These are phyloP conservation scores for Limnomonas spitsbergensis DNA, from an alignment of 139 green algal species.

Conservation along the genomic window DNA sequence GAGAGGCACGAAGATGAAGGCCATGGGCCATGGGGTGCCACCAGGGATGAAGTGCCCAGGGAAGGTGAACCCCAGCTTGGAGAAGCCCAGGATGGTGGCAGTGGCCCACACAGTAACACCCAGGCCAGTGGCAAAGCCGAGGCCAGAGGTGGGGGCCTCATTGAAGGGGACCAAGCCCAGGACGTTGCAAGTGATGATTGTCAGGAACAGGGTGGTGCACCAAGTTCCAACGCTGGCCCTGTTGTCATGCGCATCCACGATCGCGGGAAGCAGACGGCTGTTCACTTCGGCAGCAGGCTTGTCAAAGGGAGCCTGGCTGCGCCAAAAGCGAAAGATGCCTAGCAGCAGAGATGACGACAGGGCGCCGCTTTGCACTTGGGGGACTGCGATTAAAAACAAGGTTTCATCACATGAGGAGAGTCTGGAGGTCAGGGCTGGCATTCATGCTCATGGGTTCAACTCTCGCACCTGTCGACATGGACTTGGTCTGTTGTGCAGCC, in stretches of 20 bases:
- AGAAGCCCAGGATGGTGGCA: conserved; percentile 42
- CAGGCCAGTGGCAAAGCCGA: conserved; percentile 51
- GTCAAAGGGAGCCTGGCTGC: conserved; percentile 43
- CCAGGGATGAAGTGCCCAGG: conserved; percentile 52
- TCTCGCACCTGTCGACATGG: conserved; percentile 31
- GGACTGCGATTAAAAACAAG: conserved; percentile 17
- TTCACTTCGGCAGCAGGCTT: conserved; percentile 40
- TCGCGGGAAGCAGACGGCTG: conserved; percentile 38
- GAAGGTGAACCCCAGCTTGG: conserved; percentile 50
- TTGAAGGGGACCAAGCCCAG: conserved; percentile 48
- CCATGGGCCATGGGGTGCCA: conserved; percentile 52
- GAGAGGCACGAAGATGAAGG: conserved; percentile 52
- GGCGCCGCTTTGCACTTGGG: conserved; percentile 37
- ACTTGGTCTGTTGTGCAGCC: conserved; percentile 34
- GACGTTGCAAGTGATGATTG: conserved; percentile 50
- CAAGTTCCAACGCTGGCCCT: conserved; percentile 39
- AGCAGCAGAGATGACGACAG: conserved; percentile 36
- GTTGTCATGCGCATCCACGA: conserved; percentile 32
- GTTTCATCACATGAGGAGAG: background rate
- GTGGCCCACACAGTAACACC: conserved; percentile 48
- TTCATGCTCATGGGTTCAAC: too few species aligned
- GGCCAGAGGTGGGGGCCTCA: conserved; percentile 45
- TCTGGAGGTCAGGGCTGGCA: background rate
- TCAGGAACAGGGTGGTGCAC: conserved; percentile 44
- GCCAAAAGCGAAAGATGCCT: conserved; percentile 49